A percentile compares a stretch with the other conserved stretches of the same genome.
phyloP scores from a whole-genome alignment of 1,284 basidiomycete genomes.

The Singerocomus inundabilis region DNA sequence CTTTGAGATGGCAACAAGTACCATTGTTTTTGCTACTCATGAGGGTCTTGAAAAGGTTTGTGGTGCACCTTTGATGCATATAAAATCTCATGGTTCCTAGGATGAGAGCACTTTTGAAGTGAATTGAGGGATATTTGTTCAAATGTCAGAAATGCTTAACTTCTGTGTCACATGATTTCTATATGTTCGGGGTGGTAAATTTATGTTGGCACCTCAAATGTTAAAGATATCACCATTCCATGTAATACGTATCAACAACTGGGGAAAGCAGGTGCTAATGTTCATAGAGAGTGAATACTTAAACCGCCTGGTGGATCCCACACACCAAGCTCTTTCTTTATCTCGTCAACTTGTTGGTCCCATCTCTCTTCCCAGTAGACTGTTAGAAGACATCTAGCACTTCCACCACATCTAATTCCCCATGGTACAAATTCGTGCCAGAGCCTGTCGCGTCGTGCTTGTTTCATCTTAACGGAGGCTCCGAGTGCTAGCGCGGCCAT shows the following conservation, averaged over 20 bases:
- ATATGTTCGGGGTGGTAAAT: background rate
- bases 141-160: no score
- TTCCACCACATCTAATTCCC: conserved; percentile 83
- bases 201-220: background rate
- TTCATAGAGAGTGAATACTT: conserved; percentile 16
- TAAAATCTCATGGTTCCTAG: conserved; percentile 3
- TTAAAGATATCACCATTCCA: background rate
- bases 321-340: conserved; percentile 83
- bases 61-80: background rate
- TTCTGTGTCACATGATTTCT: no score
- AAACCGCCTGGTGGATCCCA: conserved; percentile 61
- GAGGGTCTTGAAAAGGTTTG: conserved; percentile 8
- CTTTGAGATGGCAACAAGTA: background rate
- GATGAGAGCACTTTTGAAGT: background rate
- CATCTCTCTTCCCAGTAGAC: conserved; percentile 97
- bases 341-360: conserved; percentile 77
- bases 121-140: background rate
- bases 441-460: conserved; percentile 54
- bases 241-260: background rate
- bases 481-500: conserved; percentile 74
- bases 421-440: conserved; percentile 85
- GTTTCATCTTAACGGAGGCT: conserved; percentile 47
- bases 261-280: background rate
- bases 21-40: conserved; percentile 14
- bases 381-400: conserved; percentile 75